phyloP scores from a whole-genome alignment of 768 basidiomycete species.

The Rubroboletus pulcherrimus region DNA sequence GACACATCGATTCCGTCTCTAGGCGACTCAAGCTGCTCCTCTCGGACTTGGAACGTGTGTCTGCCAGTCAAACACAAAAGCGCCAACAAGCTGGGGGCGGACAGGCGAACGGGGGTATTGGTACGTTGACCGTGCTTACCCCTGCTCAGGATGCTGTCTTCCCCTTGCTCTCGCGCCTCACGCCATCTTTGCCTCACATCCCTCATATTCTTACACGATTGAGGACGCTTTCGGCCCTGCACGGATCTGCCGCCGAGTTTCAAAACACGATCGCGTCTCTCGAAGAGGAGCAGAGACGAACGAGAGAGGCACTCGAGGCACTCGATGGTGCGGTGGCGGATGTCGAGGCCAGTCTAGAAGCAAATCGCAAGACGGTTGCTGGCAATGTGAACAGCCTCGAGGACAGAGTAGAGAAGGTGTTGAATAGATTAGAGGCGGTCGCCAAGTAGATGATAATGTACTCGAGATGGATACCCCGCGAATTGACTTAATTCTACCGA shows the following conservation, averaged over 20 bases:
- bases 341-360: conserved; percentile 73
- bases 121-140: conserved; percentile 19
- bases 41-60: conserved; percentile 85
- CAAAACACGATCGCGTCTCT: conserved; percentile 59
- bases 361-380: conserved; percentile 66
- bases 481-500: not conserved
- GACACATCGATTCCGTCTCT: conserved; percentile 94
- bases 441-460: conserved; percentile 9
- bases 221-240: conserved; percentile 77
- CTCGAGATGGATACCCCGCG: conserved; percentile 1
- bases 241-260: conserved; percentile 79
- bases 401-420: conserved; percentile 46
- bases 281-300: conserved; percentile 68
- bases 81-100: conserved; percentile 17
- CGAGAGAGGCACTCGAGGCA: conserved; percentile 61
- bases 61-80: conserved; percentile 35
- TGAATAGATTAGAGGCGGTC: conserved; percentile 40
- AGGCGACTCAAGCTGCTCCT: conserved; percentile 88
- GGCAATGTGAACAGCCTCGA: conserved; percentile 75
- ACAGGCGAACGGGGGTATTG: conserved; percentile 8
- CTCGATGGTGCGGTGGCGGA: conserved; percentile 63
- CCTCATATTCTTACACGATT: conserved; percentile 89
- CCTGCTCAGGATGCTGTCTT: conserved; percentile 57
- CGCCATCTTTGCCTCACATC: conserved; percentile 73
- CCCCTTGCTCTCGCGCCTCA: conserved; percentile 65